Evolutionary conservation across 106 monocot species (phyloP).

Genomic region (Dioscorea alata): DNA sequence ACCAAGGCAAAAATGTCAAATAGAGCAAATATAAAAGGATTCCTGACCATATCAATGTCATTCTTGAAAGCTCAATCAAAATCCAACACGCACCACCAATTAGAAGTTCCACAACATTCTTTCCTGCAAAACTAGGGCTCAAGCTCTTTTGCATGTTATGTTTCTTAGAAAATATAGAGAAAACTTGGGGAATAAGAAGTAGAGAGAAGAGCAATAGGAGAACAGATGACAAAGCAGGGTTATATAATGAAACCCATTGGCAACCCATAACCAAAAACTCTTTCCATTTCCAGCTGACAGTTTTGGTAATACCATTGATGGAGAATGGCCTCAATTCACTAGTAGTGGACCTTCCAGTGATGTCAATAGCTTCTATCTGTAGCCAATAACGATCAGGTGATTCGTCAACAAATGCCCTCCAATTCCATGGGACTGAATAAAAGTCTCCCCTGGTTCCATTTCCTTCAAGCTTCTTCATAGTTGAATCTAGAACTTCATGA

Average conservation of each 20-base stretch:
- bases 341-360: slow-evolving; percentile 43
- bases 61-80: slow-evolving; percentile 53
- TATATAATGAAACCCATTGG: slow-evolving; percentile 67
- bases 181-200: slow-evolving; percentile 53
- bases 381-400: slow-evolving; percentile 78
- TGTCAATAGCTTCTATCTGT: slow-evolving; percentile 76
- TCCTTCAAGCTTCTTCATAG: slow-evolving; percentile 52
- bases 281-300: slow-evolving; percentile 74
- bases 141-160: slow-evolving; percentile 21
- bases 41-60: slow-evolving; percentile 56
- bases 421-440: slow-evolving; percentile 78
- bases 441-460: slow-evolving; percentile 63
- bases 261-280: slow-evolving; percentile 89
- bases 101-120: slow-evolving; percentile 7
- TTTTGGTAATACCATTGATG: slow-evolving; percentile 61
- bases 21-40: slow-evolving; percentile 57
- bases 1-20: slow-evolving; percentile 75
- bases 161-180: slow-evolving; percentile 35
- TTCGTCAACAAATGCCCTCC: slow-evolving; percentile 81
- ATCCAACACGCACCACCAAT: slow-evolving; percentile 34
- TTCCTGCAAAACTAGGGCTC: slow-evolving; percentile 12
- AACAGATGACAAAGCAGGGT: slow-evolving; percentile 37
- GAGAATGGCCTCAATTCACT: slow-evolving; percentile 86
- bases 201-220: slow-evolving; percentile 47
- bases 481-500: slow-evolving; percentile 51